These are phyloP conservation scores for Populus euphratica DNA, from an alignment of 345 rosid genomes.

Conservation along the genomic window DNA sequence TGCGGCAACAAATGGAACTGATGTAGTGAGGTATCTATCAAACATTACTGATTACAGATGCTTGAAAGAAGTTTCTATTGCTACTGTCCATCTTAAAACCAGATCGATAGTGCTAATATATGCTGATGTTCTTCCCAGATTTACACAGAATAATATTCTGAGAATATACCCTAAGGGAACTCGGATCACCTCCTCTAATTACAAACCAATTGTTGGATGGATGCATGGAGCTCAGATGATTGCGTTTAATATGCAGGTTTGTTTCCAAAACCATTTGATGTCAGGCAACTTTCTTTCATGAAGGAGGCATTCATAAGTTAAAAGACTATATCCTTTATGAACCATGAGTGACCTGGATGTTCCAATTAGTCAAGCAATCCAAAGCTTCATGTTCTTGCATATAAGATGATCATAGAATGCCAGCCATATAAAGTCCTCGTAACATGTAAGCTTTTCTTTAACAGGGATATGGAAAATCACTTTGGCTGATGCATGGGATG, in stretches of 20 bases:
- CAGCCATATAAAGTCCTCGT: background rate
- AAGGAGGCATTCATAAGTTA: background rate
- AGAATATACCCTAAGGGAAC: constrained; percentile 90
- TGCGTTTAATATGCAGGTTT: constrained; percentile 85
- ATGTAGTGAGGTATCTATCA: constrained; percentile 47
- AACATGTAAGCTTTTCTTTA: background rate
- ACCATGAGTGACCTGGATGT: background rate
- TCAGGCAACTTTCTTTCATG: background rate
- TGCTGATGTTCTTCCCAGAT: constrained; percentile 33
- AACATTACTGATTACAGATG: background rate
- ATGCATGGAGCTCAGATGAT: constrained; percentile 89
- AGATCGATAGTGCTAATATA: background rate
- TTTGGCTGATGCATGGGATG: constrained; percentile 83
- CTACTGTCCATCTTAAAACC: background rate
- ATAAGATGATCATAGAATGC: background rate
- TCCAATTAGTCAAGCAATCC: background rate
- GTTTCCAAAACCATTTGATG: background rate
- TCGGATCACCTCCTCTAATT: constrained; percentile 72
- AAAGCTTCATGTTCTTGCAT: background rate
- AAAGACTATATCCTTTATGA: background rate
- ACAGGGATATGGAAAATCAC: constrained; percentile 70
- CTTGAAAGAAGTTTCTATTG: background rate
- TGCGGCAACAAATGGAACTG: constrained; percentile 41
- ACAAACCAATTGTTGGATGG: constrained; percentile 67
- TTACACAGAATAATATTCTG: constrained; percentile 69